phyloP scores from a whole-genome alignment of 352 stramenopile species.

The Phytophthora syringae region DNA sequence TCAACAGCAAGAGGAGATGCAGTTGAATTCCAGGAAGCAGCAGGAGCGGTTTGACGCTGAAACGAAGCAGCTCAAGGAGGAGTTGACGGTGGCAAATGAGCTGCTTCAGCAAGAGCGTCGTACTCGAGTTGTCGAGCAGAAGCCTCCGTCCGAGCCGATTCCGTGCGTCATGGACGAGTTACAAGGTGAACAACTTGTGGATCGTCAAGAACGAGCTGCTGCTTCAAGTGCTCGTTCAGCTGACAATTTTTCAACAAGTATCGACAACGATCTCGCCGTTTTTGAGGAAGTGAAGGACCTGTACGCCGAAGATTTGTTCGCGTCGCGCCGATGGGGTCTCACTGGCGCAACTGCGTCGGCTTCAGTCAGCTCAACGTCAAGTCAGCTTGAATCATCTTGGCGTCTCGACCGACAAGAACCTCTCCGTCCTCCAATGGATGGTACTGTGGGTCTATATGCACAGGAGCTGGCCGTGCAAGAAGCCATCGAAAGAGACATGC shows the following conservation, averaged over 20 bases:
- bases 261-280: slow-evolving; percentile 42
- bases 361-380: not conserved
- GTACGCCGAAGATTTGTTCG: slow-evolving; percentile 45
- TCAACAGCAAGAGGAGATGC: slow-evolving; percentile 61
- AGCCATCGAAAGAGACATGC: slow-evolving; percentile 32
- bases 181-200: not conserved
- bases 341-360: not conserved
- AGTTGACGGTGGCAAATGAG: slow-evolving; percentile 57
- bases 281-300: slow-evolving; percentile 54
- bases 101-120: slow-evolving; percentile 55
- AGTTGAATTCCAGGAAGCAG: slow-evolving; percentile 31
- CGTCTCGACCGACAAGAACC: not conserved
- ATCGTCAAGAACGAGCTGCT: not conserved
- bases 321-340: slow-evolving; percentile 29
- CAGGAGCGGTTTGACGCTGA: slow-evolving; percentile 38
- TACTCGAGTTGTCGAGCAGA: slow-evolving; percentile 48
- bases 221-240: slow-evolving; percentile 5
- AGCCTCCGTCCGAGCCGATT: slow-evolving; percentile 32
- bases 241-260: slow-evolving; percentile 17
- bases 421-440: not conserved
- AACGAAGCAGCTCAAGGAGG: slow-evolving; percentile 38
- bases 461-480: slow-evolving; percentile 30
- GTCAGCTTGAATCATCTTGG: slow-evolving; percentile 10
- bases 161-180: slow-evolving; percentile 1
- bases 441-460: slow-evolving; percentile 1